Conservation (phyloP, 768 basidiomycete genomes). For the Filobasidium wieringae region DNA sequence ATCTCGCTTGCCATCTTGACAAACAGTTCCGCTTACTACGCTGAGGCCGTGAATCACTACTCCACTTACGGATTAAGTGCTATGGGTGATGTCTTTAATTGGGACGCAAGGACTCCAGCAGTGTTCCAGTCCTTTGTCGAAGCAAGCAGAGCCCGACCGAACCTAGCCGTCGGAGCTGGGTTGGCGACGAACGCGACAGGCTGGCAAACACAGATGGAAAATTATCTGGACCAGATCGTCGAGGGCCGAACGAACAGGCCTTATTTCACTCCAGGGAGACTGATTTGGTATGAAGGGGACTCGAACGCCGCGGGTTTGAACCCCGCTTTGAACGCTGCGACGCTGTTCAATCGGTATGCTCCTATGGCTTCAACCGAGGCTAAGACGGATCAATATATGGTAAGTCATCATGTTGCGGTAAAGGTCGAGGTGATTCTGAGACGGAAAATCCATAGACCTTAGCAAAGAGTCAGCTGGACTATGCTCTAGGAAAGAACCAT, state of each 20-base stretch:
- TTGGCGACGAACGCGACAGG: slow-evolving; percentile 45
- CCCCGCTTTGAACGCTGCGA: slow-evolving; percentile 74
- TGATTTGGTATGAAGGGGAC: slow-evolving; percentile 71
- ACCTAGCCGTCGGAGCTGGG: slow-evolving; percentile 42
- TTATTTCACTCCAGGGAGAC: slow-evolving; percentile 59
- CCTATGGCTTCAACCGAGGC: slow-evolving; percentile 54
- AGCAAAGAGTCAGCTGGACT: slow-evolving; percentile 65
- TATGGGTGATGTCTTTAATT: slow-evolving; percentile 61
- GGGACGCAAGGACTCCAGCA: slow-evolving; percentile 75
- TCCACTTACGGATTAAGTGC: slow-evolving; percentile 48
- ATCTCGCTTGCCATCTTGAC: slow-evolving; percentile 64
- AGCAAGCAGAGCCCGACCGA: slow-evolving; percentile 50
- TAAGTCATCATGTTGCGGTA: slow-evolving; percentile 32
- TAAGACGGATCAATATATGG: slow-evolving; percentile 53
- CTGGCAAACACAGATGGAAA: slow-evolving; percentile 63
- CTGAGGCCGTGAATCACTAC: slow-evolving; percentile 56
- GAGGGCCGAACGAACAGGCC: slow-evolving; percentile 47
- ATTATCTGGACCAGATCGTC: slow-evolving; percentile 62
- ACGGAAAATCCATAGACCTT: slow-evolving; percentile 54
- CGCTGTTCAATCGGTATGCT: slow-evolving; percentile 67
- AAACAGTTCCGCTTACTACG: slow-evolving; percentile 50
- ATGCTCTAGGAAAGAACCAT: slow-evolving; percentile 74
- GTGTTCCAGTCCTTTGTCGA: slow-evolving; percentile 65
- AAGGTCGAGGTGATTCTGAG: background rate
- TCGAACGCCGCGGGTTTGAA: slow-evolving; percentile 65